Evolutionary conservation across 345 rosid species (phyloP), one percentile per base, ranked within the genome.

Genomic region (Pugionium dolabratum): DNA sequence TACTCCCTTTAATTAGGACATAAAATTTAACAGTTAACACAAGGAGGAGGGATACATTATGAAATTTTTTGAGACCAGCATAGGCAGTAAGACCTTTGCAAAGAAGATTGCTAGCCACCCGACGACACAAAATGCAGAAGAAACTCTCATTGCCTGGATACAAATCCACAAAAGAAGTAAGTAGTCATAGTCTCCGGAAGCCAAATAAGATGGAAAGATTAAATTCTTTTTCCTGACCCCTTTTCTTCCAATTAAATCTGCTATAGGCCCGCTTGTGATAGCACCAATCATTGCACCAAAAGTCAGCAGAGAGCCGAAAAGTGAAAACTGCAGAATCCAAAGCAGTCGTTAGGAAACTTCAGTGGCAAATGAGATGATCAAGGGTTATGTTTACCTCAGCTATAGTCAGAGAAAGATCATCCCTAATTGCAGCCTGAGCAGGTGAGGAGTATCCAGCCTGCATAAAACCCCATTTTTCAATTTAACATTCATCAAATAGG

Each of bases 271-370:
- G 49, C 89, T 81, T 8, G 94, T 86, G 75, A 87, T 84, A 35
- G 98, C 98, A 4, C 98, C 98, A 37, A 89, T 84, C 98, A 92
- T 92, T 62, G 98, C 98, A 44, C 97, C 97, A 45, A 89, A 78
- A 9, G 96, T 89, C 75, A 92, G 41, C 54, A 89, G 76, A 73
- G 98, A 92, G 70, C 97, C 98, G 9, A 92, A 89, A 35, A 86
- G 64, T 31, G 98, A 87, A 74, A 75, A 89, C 97, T 92, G 86
- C 74, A 63, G 45, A 72, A 54, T 18, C 56, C 63, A 47, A 18
- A 42, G 29, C 42, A 43, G 18, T 43, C 25, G 5, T 36, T 0
- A 59, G 72, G 9, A 66, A 59, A 1, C n/a, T 28, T 52, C 58
- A 45, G 8, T 45, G 68, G 29, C 51, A 54, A 32, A 18, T 18